phyloP scores from a whole-genome alignment of 441 rosid genomes.

The Rhodomyrtus psidioides region DNA sequence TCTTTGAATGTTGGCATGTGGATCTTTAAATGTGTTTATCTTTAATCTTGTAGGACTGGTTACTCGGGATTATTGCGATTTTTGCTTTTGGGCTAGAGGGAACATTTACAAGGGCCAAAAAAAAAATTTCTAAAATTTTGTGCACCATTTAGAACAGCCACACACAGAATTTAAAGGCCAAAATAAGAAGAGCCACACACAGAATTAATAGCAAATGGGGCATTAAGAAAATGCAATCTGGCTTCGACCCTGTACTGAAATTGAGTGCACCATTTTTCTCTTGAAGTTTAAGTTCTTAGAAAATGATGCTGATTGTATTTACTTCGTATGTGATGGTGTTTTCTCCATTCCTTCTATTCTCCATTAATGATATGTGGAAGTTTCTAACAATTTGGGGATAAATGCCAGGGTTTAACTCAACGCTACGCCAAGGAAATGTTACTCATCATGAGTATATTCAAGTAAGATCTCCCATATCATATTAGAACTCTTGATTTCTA shows the following conservation, averaged over 20 bases:
- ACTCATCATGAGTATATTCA: slow-evolving; percentile 99
- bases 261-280: neutral
- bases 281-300: neutral
- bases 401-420: slow-evolving; percentile 85
- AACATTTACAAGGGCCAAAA: neutral
- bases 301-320: neutral
- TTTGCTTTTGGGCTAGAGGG: neutral
- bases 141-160: neutral
- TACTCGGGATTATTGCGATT: neutral
- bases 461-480: slow-evolving; percentile 25
- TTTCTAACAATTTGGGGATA: neutral
- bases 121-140: neutral
- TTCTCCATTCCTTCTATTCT: neutral
- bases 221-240: neutral
- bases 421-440: slow-evolving; percentile 95
- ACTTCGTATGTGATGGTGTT: neutral
- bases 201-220: neutral
- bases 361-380: neutral
- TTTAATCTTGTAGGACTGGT: neutral
- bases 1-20: neutral
- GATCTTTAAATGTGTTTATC: neutral
- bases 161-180: neutral
- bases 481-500: neutral
- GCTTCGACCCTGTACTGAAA: neutral
- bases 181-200: neutral